Evolutionary conservation across 495 filamentous ascomycete genomes (phyloP).

Genomic region (Terfezia claveryi): DNA sequence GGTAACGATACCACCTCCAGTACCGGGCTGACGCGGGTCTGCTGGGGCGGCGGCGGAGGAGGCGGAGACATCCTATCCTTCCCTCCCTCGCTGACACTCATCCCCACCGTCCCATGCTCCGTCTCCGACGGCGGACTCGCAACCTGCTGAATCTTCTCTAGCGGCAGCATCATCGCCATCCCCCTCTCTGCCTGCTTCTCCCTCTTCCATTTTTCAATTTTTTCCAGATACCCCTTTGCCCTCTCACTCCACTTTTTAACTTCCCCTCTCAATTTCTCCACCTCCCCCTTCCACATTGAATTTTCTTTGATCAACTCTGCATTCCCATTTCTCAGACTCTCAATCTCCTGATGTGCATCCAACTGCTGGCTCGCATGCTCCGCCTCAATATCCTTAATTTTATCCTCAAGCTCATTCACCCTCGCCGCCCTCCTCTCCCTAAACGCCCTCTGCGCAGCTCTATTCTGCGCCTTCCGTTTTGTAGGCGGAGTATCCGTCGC

Average conservation of each 20-base stretch:
- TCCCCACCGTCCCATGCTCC: neutral
- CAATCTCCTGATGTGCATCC: slow-evolving; percentile 27
- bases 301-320: slow-evolving; percentile 12
- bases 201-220: neutral
- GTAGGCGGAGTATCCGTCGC: slow-evolving; percentile 78
- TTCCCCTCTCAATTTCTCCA: slow-evolving; percentile 9
- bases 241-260: slow-evolving; percentile 1
- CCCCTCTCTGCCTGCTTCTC: neutral
- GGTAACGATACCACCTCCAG: neutral
- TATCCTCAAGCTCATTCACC: slow-evolving; percentile 68
- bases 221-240: neutral
- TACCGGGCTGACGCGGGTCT: neutral
- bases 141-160: slow-evolving; percentile 1
- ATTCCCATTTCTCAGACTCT: slow-evolving; percentile 21
- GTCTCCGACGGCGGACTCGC: neutral
- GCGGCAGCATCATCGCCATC: neutral
- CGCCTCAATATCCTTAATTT: slow-evolving; percentile 43
- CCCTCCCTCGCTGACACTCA: neutral
- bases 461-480: slow-evolving; percentile 81
- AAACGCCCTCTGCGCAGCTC: slow-evolving; percentile 78
- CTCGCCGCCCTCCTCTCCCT: slow-evolving; percentile 67
- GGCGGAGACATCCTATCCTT: no score
- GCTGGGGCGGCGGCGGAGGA: neutral
- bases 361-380: slow-evolving; percentile 27
- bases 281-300: slow-evolving; percentile 10